Conservation (phyloP, 306 rosid species). For the Nissolia schottii region DNA sequence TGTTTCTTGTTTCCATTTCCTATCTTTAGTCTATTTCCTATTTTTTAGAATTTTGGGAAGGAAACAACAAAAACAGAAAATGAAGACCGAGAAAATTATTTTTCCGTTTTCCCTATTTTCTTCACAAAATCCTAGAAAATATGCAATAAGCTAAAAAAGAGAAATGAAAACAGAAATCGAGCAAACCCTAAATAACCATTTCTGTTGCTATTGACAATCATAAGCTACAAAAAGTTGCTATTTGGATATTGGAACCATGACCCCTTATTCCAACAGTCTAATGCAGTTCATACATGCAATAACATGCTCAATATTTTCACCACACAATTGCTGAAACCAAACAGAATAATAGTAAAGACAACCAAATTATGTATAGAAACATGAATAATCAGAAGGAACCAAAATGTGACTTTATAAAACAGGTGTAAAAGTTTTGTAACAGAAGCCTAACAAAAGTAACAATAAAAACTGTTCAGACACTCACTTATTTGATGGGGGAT, state of each 20-base stretch:
- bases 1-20: too few relatives aligned
- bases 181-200: not conserved
- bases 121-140: too few relatives aligned
- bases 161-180: too few relatives aligned
- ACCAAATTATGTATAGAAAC: not conserved
- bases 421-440: constrained; percentile 18
- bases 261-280: not conserved
- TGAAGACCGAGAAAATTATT: too few relatives aligned
- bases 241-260: not conserved
- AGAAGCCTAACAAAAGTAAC: constrained; percentile 26
- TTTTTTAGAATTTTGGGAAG: too few relatives aligned
- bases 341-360: not conserved
- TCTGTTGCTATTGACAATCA: not conserved
- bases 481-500: constrained; percentile 51
- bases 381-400: not conserved
- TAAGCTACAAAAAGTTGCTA: not conserved
- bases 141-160: too few relatives aligned
- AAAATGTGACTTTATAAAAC: not conserved
- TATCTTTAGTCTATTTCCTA: too few relatives aligned
- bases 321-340: not conserved
- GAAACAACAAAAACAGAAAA: too few relatives aligned
- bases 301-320: not conserved
- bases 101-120: too few relatives aligned
- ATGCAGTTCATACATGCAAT: not conserved
- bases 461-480: constrained; percentile 38